phyloP scores from a whole-genome alignment of 441 rosid species.

The Gossypium davidsonii region DNA sequence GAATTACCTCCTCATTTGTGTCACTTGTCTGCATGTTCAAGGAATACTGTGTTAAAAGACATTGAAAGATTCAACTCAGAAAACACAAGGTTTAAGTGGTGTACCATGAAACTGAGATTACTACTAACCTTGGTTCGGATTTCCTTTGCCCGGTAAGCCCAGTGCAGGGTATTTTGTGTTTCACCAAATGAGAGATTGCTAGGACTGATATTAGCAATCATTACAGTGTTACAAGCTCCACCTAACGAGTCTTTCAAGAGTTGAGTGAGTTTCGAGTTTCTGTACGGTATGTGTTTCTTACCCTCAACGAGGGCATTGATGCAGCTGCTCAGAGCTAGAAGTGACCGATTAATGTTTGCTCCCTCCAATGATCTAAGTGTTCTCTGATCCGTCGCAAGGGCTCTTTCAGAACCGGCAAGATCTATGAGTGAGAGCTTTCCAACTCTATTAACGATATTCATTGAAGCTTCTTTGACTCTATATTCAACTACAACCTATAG shows the following conservation, averaged over 20 bases:
- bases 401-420: conserved; percentile 98
- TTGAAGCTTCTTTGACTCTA: conserved; percentile 53
- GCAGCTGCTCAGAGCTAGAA: conserved; percentile 90
- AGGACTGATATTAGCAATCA: conserved; percentile 93
- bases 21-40: conserved; percentile 41
- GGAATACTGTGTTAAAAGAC: neutral
- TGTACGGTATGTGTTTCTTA: conserved; percentile 80
- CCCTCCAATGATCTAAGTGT: conserved; percentile 87
- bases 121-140: conserved; percentile 54
- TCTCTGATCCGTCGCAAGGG: conserved; percentile 85
- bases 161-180: conserved; percentile 90
- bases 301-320: conserved; percentile 95
- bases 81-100: neutral
- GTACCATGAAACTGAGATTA: conserved; percentile 5
- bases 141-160: conserved; percentile 96
- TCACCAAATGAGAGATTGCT: conserved; percentile 82
- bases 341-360: conserved; percentile 87
- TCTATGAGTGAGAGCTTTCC: conserved; percentile 90
- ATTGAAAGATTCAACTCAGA: neutral
- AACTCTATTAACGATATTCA: conserved; percentile 51
- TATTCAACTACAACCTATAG: conserved; percentile 71
- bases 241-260: conserved; percentile 90
- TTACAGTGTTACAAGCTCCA: conserved; percentile 83
- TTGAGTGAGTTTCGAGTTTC: conserved; percentile 93
- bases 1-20: conserved; percentile 43